Conservation (phyloP, 2,329 filamentous ascomycete genomes). For the Verticillium isaacii region DNA sequence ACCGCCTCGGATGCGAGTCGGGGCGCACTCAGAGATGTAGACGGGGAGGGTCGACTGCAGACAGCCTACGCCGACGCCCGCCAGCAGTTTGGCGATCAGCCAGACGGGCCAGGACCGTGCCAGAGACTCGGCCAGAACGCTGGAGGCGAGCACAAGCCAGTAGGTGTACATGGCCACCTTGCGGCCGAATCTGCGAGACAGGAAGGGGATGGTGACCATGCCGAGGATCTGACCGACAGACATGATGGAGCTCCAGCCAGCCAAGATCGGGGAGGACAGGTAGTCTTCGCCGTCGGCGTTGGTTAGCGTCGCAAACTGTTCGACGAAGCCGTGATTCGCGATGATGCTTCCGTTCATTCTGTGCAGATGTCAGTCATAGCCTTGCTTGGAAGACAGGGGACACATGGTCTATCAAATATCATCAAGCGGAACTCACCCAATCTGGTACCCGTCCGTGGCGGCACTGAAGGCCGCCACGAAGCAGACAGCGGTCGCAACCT, state of each 20-base stretch:
- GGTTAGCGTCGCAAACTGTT: slow-evolving; percentile 22
- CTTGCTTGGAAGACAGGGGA: background rate
- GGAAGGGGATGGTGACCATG: slow-evolving; percentile 21
- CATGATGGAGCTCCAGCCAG: slow-evolving; percentile 31
- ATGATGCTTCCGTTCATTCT: slow-evolving; percentile 30
- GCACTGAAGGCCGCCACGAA: slow-evolving; percentile 19
- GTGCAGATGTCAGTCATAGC: background rate
- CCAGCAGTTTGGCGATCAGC: slow-evolving; percentile 27
- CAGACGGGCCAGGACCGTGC: slow-evolving; percentile 31
- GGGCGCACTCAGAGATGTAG: slow-evolving; percentile 34
- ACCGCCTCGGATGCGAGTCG: slow-evolving; percentile 31
- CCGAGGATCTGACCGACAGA: slow-evolving; percentile 33
- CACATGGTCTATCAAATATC: too few relatives aligned
- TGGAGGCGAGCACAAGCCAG: slow-evolving; percentile 24
- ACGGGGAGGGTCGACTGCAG: slow-evolving; percentile 34
- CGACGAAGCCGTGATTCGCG: slow-evolving; percentile 33
- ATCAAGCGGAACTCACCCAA: slow-evolving; percentile 13
- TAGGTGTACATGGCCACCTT: slow-evolving; percentile 23
- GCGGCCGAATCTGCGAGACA: slow-evolving; percentile 20
- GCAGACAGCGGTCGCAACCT: slow-evolving; percentile 16
- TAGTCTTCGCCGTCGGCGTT: slow-evolving; percentile 18
- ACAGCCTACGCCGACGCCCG: slow-evolving; percentile 33
- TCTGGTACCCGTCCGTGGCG: slow-evolving; percentile 20
- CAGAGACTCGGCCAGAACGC: slow-evolving; percentile 30
- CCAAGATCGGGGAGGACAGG: slow-evolving; percentile 27